Evolutionary conservation across 192 early-diverging fungal genomes (phyloP).

Genomic region (Helicostylum pulchrum): DNA sequence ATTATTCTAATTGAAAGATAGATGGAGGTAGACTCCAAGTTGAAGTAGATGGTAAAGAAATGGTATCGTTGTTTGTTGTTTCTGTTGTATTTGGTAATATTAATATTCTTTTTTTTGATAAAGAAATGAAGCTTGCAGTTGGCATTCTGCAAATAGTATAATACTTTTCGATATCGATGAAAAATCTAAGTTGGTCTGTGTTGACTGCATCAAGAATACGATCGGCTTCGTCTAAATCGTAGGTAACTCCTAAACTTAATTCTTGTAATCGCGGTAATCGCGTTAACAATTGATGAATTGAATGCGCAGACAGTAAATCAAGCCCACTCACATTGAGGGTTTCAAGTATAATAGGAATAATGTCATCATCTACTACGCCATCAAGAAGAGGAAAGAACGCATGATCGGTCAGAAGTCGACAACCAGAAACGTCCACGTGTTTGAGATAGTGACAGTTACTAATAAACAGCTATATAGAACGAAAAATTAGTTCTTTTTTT

Average conservation of each 20-base stretch:
- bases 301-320: conserved; percentile 16
- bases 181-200: neutral
- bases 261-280: conserved; percentile 16
- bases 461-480: conserved; percentile 12
- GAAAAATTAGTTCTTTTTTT: conserved; percentile 1
- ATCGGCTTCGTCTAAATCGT: conserved; percentile 21
- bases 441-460: conserved; percentile 21
- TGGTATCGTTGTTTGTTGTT: too few species aligned
- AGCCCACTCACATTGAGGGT: conserved; percentile 26
- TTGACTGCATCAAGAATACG: conserved; percentile 16
- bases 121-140: neutral
- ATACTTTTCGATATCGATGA: conserved; percentile 30
- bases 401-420: conserved; percentile 22
- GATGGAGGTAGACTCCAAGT: conserved; percentile 4
- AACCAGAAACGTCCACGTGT: conserved; percentile 31
- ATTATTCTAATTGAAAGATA: too few species aligned
- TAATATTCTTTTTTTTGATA: neutral
- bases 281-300: conserved; percentile 13
- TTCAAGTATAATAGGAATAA: conserved; percentile 6
- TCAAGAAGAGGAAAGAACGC: conserved; percentile 21
- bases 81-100: too few species aligned
- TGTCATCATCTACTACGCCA: neutral
- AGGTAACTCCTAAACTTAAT: conserved; percentile 23
- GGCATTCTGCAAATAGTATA: conserved; percentile 21
- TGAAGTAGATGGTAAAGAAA: conserved; percentile 4